Base-by-base conservation (phyloP, 2,329 filamentous ascomycete genomes). In the Monilinia laxa region DNA sequence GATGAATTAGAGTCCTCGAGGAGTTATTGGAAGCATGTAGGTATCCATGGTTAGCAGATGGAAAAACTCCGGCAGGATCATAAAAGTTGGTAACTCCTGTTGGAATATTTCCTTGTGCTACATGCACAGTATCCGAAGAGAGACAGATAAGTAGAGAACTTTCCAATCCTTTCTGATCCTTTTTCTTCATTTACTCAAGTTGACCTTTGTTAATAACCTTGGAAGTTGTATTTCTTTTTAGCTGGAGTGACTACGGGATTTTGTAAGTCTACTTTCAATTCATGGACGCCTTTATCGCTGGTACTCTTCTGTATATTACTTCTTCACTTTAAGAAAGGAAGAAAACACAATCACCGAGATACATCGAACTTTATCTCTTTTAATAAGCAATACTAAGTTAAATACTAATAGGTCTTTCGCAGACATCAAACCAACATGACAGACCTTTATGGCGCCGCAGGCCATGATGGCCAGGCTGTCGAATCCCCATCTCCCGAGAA, bases 401-500 rank as follows among this genome's bases (percentile, higher is more conserved):
- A 23, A 23, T 47, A 20, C 52, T 64, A 47, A 64, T 25, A 35
- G 9, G 20, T 23, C 14, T 23, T 42, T 42, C 7, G 3, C 51
- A 56, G 51, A 55, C 28, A 18, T 35, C 7, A 12, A 60, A 51
- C 12, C 49, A 62, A 38, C 38, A 66, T 66, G 64, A 56, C 47
- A 55, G 57, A 45, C n/a, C 47, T 49, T 6, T 23, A 55, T 20
- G 35, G 49, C 16, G 4, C 49, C 28, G n/a, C 60, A 63, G 23
- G 23, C 35, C 51, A 62, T 35, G 63, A 56, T 45, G 38, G 45
- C 16, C 54, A 42, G 16, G 18, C 11, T 12, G 5, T 40, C 42
- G 71, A 75, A 68, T 74, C 71, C 16, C 67, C 70, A 35, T 47
- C 68, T 18, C 71, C 73, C 20, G 64, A 66, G 3, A 38, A 73